Conservation (phyloP, 2,329 filamentous ascomycete species). For the Paecilomyces variotii region DNA sequence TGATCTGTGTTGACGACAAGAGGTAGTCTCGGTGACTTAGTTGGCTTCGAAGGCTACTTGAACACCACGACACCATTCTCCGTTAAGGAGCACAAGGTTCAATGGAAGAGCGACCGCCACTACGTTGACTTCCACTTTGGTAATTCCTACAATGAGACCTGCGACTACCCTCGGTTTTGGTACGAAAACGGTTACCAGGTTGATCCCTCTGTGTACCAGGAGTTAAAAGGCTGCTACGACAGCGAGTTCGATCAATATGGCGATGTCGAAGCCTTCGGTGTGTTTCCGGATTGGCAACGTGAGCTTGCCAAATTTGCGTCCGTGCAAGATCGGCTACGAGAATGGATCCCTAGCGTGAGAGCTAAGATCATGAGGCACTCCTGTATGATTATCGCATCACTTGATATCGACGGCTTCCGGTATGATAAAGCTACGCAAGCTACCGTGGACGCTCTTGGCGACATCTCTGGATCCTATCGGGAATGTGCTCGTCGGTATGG, state of each 20-base stretch:
- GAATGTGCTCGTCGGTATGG: conserved; percentile 49
- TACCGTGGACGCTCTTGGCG: conserved; percentile 53
- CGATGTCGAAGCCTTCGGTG: conserved; percentile 56
- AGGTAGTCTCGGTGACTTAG: conserved; percentile 49
- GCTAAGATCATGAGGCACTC: conserved; percentile 53
- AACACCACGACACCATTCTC: conserved; percentile 52
- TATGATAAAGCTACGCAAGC: conserved; percentile 61
- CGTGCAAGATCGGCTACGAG: conserved; percentile 58
- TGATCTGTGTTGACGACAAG: not conserved
- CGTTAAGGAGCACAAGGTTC: conserved; percentile 48
- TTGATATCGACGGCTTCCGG: conserved; percentile 61
- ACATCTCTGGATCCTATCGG: conserved; percentile 50
- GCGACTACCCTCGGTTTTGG: conserved; percentile 56
- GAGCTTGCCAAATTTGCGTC: conserved; percentile 59
- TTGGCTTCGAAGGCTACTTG: conserved; percentile 54
- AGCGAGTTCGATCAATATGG: conserved; percentile 60
- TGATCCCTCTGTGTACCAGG: conserved; percentile 37
- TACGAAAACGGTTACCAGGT: conserved; percentile 48
- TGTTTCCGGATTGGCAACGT: conserved; percentile 55
- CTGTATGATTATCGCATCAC: conserved; percentile 53
- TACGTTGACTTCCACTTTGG: conserved; percentile 53
- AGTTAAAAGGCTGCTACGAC: conserved; percentile 50
- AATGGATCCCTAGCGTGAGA: conserved; percentile 53
- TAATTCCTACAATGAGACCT: conserved; percentile 47
- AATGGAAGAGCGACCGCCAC: conserved; percentile 47